Evolutionary conservation across 139 green algal species (phyloP).

Genomic region (Marvania coccoides): DNA sequence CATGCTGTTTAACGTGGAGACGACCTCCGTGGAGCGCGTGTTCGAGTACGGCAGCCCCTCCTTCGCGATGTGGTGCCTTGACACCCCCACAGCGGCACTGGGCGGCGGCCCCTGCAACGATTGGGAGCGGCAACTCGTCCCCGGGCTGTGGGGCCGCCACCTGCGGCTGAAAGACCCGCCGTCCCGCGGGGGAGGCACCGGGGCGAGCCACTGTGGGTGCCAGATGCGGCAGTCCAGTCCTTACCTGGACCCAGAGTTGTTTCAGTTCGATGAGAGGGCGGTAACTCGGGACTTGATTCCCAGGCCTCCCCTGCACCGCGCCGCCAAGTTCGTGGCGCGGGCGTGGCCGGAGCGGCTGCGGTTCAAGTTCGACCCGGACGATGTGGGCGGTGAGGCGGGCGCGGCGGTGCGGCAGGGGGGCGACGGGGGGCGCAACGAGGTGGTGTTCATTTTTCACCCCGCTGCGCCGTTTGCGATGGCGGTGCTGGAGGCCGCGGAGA

Average conservation of each 20-base stretch:
- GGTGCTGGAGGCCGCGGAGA: conserved; percentile 22
- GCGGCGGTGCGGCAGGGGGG: background rate
- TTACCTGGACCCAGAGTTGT: conserved; percentile 17
- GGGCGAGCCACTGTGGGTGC: background rate
- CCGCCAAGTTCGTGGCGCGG: conserved; percentile 23
- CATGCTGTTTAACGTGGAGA: conserved; percentile 11
- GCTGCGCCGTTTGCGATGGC: conserved; percentile 15
- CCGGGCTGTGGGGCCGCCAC: background rate
- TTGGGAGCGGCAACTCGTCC: conserved; percentile 15
- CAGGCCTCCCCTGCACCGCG: background rate
- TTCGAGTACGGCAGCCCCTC: background rate
- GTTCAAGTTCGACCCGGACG: conserved; percentile 18
- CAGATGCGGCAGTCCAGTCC: conserved; percentile 17
- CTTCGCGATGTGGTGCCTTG: conserved; percentile 4
- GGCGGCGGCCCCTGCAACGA: background rate
- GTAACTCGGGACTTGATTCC: background rate
- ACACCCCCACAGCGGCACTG: background rate
- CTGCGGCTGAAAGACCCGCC: background rate
- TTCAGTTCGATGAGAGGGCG: conserved; percentile 1
- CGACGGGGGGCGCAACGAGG: background rate
- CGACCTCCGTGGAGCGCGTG: conserved; percentile 3
- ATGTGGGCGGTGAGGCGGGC: background rate
- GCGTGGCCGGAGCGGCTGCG: conserved; percentile 14
- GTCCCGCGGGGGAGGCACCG: background rate
- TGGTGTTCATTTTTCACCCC: conserved; percentile 23